Evolutionary conservation across 768 basidiomycete genomes (phyloP), one percentile per base, ranked within the genome.

Genomic region (Tricholoma matsutake): DNA sequence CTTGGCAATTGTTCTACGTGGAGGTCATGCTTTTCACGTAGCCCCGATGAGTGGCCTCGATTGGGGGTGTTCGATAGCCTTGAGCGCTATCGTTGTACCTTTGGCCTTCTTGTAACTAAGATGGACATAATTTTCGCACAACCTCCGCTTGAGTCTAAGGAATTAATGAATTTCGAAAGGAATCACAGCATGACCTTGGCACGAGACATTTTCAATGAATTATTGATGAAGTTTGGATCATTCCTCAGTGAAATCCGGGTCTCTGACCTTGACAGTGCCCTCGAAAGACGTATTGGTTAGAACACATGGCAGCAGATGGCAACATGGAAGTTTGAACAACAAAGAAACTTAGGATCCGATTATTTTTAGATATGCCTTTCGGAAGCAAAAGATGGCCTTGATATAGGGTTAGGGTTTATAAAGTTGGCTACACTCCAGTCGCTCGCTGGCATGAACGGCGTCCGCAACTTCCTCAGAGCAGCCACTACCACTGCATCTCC

Each of bases 401-500:
- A 4, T 34, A 8, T 62, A 54, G 56, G 61, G 61, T 62, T 62
- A 62, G 57, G 61, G 61, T 62, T 62, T 57, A 62, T 56, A 34
- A 45, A 35, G 9, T 20, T 49, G 9, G 29, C 47, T 20, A 47
- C 56, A 20, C 49, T 29, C 28, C 18, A 29, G 43, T 34, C 56
- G 61, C 59, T 25, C 59, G 64, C 65, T 63, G 62, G 61, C 70
- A 89, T 89, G 88, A 87, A 89, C 81, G 86, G 86, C 68, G 86
- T 89, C 63, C 87, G 86, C 67, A 82, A 85, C 75, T 79, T 89
- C 65, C 80, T 88, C 59, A 79, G 76, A 52, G 80, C 79, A 29
- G 58, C 72, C 20, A 41, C 61, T 29, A 57, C 56, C 31, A 70
- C 72, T 54, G 75, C 73, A 13, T 66, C 66, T 35, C 25, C 65